Percentiles rank a stretch among this genome's conserved stretches.
Conservation (phyloP, 768 basidiomycete species). For the Cyclocybe aegerita region DNA sequence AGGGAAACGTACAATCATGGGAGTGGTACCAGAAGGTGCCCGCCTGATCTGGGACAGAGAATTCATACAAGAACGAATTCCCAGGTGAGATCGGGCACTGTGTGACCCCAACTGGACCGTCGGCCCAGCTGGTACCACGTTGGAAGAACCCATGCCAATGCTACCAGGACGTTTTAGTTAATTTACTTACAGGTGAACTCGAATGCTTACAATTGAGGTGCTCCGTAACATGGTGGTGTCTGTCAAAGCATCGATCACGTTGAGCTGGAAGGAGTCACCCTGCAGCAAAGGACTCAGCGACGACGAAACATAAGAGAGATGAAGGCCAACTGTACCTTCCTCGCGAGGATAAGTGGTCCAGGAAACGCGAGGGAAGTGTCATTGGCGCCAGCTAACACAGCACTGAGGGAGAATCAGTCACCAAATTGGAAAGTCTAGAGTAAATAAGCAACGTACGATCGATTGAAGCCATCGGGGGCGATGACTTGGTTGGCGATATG, state of each 20-base stretch:
- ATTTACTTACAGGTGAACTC: background rate
- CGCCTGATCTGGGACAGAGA: slow-evolving; percentile 28
- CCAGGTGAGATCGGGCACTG: slow-evolving; percentile 41
- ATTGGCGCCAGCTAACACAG: slow-evolving; percentile 17
- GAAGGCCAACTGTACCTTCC: slow-evolving; percentile 17
- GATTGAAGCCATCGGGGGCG: slow-evolving; percentile 16
- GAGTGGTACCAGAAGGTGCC: slow-evolving; percentile 46
- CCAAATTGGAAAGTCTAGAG: background rate
- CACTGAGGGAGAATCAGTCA: background rate
- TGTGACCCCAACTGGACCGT: slow-evolving; percentile 36
- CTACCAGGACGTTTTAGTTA: slow-evolving; percentile 20
- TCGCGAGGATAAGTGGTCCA: slow-evolving; percentile 27
- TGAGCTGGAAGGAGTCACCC: slow-evolving; percentile 42
- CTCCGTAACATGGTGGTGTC: slow-evolving; percentile 46
- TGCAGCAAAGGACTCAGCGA: background rate
- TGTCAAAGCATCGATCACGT: slow-evolving; percentile 42
- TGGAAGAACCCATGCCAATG: slow-evolving; percentile 45
- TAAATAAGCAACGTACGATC: slow-evolving; percentile 6
- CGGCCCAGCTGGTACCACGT: slow-evolving; percentile 33
- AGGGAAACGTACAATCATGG: slow-evolving; percentile 27
- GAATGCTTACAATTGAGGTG: slow-evolving; percentile 46
- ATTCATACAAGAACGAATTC: slow-evolving; percentile 29
- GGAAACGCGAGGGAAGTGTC: slow-evolving; percentile 20
- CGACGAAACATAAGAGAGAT: background rate
- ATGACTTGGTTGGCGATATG: slow-evolving; percentile 12